Evolutionary conservation across 2,329 filamentous ascomycete genomes (phyloP), one percentile per base, ranked within the genome.

Genomic region (Stachybotrys chlorohalonatus): DNA sequence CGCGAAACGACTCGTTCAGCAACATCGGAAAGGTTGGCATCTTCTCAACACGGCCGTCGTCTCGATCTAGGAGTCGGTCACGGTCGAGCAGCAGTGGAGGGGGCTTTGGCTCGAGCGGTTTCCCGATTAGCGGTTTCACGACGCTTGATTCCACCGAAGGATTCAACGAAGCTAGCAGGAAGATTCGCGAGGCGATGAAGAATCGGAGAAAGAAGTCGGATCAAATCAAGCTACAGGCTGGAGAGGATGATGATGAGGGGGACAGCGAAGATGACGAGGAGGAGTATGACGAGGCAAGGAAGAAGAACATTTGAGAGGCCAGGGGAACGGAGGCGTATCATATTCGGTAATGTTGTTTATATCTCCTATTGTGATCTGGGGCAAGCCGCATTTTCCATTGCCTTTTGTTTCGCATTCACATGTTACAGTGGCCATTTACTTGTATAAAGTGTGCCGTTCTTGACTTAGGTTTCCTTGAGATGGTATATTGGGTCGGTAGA

Each of bases 1-100:
- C 93, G 8, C 85, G 89, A 57, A 96, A 96, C 74, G 94, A 97
- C 71, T 94, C 89, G 0, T 96, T 96, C 74, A 86, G 86, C 70
- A 93, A 97, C 69, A 87, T 97, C 59, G 87, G 89, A 11, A 84
- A 82, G 51, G 87, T 96, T 60, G 89, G 88, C 57, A 86, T 99
- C 72, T 99, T 97, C 73, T 90, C 92, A 3, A 94, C 90, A 15
- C 81, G 89, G 32, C 91, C 92, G 5, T 81, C 87, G n/a, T 95
- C 89, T 52, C 85, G 90, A n/a, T 86, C 82, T 52, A 81, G 85
- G 55, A 86, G 81, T 60, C 79, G 87, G 31, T 89, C 84, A 63
- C 80, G 86, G 52, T 89, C 83, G 63, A 83, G 86, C 68, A 89
- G 85, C 58, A 82, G 80, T 57, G 83, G 84, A 47, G 82, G 83